A percentile compares a stretch with the other conserved stretches of the same genome.
phyloP scores from a whole-genome alignment of 148 eudicot genomes.

The Spergularia marina region DNA sequence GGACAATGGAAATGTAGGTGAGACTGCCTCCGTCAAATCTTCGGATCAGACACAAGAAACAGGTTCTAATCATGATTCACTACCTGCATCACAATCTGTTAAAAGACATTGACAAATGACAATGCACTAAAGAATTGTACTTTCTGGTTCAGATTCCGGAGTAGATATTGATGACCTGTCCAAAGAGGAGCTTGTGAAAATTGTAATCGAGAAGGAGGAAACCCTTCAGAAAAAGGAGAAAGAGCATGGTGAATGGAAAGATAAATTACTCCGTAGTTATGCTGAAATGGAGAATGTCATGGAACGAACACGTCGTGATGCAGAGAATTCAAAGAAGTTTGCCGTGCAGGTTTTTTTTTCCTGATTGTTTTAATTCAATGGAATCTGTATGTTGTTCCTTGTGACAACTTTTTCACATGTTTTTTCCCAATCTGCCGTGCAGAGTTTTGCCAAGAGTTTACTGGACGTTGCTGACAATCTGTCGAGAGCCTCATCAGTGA shows the following conservation, averaged over 20 bases:
- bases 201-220: slow-evolving; percentile 64
- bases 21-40: slow-evolving; percentile 28
- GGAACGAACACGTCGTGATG: slow-evolving; percentile 78
- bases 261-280: slow-evolving; percentile 64
- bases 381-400: slow-evolving; percentile 6
- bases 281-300: slow-evolving; percentile 89
- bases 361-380: neutral
- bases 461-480: slow-evolving; percentile 96
- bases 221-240: slow-evolving; percentile 47
- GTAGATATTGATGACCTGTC: slow-evolving; percentile 51
- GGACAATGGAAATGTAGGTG: slow-evolving; percentile 26
- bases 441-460: slow-evolving; percentile 87
- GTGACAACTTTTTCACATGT: slow-evolving; percentile 7
- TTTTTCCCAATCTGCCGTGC: slow-evolving; percentile 25
- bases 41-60: slow-evolving; percentile 35
- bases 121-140: slow-evolving; percentile 41
- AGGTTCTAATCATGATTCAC: slow-evolving; percentile 38
- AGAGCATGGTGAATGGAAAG: slow-evolving; percentile 60
- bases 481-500: slow-evolving; percentile 75
- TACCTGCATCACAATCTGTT: slow-evolving; percentile 25
- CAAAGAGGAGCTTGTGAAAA: slow-evolving; percentile 68
- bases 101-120: slow-evolving; percentile 27
- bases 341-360: slow-evolving; percentile 72
- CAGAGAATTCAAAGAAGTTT: slow-evolving; percentile 82
- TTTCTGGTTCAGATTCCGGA: slow-evolving; percentile 61